Evolutionary conservation across 2,329 filamentous ascomycete species (phyloP).

Genomic region (Fulvia fulva): DNA sequence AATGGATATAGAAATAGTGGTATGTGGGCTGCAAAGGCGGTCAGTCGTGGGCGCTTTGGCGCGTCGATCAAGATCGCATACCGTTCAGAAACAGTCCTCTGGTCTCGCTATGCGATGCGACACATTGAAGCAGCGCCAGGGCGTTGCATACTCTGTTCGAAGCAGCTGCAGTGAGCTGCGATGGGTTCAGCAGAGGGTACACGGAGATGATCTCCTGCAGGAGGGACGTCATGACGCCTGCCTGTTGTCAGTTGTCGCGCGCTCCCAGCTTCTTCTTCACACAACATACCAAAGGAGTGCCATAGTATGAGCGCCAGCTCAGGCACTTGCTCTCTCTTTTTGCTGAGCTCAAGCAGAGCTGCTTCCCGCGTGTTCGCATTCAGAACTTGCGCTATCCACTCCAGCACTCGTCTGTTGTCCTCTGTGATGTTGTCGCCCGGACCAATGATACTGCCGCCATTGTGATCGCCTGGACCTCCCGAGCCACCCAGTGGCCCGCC

Average conservation of each 20-base stretch:
- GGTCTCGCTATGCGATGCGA: constrained; percentile 95
- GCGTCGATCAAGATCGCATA: constrained; percentile 42
- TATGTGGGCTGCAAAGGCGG: constrained; percentile 69
- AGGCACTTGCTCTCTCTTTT: constrained; percentile 96
- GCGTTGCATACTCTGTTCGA: constrained; percentile 98
- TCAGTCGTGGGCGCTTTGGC: constrained; percentile 10
- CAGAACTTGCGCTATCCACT: constrained; percentile 86
- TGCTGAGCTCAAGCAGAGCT: constrained; percentile 90
- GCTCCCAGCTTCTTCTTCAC: not conserved
- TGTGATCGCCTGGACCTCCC: constrained; percentile 19
- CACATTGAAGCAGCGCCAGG: constrained; percentile 89
- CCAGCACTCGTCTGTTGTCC: constrained; percentile 88
- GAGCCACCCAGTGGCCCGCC: constrained; percentile 16
- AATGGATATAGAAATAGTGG: constrained; percentile 97
- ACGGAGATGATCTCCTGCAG: constrained; percentile 98
- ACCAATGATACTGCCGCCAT: constrained; percentile 31
- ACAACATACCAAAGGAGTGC: constrained; percentile 86
- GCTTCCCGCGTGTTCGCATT: constrained; percentile 84
- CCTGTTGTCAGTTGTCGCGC: not conserved
- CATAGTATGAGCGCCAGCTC: constrained; percentile 94
- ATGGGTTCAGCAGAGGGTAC: constrained; percentile 93
- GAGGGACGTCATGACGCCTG: constrained; percentile 96
- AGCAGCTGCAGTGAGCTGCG: constrained; percentile 93
- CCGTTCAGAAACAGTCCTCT: constrained; percentile 89
- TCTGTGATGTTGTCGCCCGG: constrained; percentile 49